Percentiles rank a stretch among this genome's conserved stretches.
These are phyloP conservation scores for Nadsonia starkeyi-henricii DNA, from an alignment of 1,139 yeast genomes.

Conservation along the genomic window DNA sequence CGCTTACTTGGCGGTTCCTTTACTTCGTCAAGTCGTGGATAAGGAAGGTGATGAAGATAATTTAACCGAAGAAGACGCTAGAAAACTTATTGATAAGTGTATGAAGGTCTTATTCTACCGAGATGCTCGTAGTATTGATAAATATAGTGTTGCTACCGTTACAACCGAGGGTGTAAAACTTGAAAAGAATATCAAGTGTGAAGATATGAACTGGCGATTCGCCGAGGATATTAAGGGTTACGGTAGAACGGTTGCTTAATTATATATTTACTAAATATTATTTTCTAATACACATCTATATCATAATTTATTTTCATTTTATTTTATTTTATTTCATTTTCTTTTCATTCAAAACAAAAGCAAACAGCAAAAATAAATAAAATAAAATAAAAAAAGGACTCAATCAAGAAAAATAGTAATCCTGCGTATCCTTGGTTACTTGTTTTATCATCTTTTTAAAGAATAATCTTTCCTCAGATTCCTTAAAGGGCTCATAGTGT, in stretches of 20 bases:
- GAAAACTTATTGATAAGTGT: slow-evolving; percentile 59
- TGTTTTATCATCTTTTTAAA: slow-evolving; percentile 4
- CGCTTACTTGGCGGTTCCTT: slow-evolving; percentile 83
- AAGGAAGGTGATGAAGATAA: slow-evolving; percentile 57
- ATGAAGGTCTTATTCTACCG: slow-evolving; percentile 94
- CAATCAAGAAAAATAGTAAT: neutral
- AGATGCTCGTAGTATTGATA: slow-evolving; percentile 88
- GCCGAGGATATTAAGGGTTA: slow-evolving; percentile 83
- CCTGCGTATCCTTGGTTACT: neutral
- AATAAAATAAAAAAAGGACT: no score
- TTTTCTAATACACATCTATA: neutral
- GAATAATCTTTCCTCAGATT: slow-evolving; percentile 2
- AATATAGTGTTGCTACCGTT: slow-evolving; percentile 70
- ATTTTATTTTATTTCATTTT: no score
- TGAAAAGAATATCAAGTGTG: slow-evolving; percentile 52
- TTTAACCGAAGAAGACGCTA: slow-evolving; percentile 62
- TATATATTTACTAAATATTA: neutral
- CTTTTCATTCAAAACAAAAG: no score
- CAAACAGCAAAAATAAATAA: no score
- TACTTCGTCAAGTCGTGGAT: slow-evolving; percentile 74
- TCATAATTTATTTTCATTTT: neutral
- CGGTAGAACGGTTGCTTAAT: slow-evolving; percentile 32
- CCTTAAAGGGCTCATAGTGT: slow-evolving; percentile 4
- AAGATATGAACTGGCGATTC: slow-evolving; percentile 81
- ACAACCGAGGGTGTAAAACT: slow-evolving; percentile 45